Conservation (phyloP, 2,329 filamentous ascomycete species). For the Zasmidium cellare region DNA sequence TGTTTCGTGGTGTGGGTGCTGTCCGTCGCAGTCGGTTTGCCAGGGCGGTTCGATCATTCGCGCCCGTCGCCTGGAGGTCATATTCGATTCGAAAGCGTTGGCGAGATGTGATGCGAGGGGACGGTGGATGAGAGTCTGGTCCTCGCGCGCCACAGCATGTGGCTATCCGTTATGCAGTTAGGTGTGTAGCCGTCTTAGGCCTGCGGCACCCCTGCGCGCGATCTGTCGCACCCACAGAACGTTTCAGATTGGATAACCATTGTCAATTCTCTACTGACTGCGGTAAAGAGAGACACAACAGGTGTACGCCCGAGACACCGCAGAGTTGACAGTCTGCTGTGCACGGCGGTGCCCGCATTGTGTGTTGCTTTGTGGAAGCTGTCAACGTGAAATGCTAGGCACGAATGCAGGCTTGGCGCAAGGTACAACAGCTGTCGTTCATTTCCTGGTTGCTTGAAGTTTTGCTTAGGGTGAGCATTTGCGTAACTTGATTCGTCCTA, state of each 20-base stretch:
- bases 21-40: background rate
- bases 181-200: conserved; percentile 12
- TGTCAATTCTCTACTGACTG: conserved; percentile 18
- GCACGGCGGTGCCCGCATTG: conserved; percentile 13
- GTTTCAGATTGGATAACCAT: conserved; percentile 28
- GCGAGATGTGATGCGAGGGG: conserved; percentile 4
- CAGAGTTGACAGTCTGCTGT: conserved; percentile 23
- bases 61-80: background rate
- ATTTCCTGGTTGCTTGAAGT: conserved; percentile 11
- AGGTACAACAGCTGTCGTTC: conserved; percentile 16
- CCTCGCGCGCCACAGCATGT: conserved; percentile 20
- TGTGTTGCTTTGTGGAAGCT: conserved; percentile 22
- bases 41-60: background rate
- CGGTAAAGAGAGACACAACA: conserved; percentile 18
- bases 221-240: conserved; percentile 21
- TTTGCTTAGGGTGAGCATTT: conserved; percentile 10
- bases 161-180: conserved; percentile 4
- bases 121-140: background rate
- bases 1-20: conserved; percentile 1
- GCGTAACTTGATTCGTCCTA: conserved; percentile 6
- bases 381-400: conserved; percentile 26
- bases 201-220: conserved; percentile 14
- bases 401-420: conserved; percentile 11
- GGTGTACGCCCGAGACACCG: conserved; percentile 13
- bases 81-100: background rate